Base-by-base conservation (phyloP, 768 basidiomycete species). In the Bullera alba region DNA sequence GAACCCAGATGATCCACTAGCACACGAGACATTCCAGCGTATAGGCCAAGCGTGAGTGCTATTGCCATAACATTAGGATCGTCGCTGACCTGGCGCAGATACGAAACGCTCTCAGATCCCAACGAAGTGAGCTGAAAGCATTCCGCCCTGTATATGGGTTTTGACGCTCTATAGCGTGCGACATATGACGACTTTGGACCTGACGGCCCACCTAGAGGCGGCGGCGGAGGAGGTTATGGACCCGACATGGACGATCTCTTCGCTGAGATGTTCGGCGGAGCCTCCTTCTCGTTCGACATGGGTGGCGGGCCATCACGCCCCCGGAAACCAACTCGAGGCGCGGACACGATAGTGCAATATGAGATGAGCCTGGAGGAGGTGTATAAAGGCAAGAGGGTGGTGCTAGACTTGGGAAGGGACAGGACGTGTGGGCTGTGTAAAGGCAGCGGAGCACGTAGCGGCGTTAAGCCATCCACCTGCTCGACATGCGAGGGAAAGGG, bases 361-460 rank as follows among this genome's bases (percentile, higher is more conserved):
- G 79, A 87, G 34, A 86, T 93, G 46, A 84, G 86, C 4, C 77
- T 97, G 26, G 92, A 95, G 73, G 92, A 97, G 69, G 75, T 92
- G 19, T 96, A 89, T 74, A 86, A 85, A 50, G 93, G 92, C 26
- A 92, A 91, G 73, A 80, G 79, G 8, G 83, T 91, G 50, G 86
- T 83, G 67, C 82, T 96, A 76, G 86, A 82, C 60, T 81, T 95
- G 77, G 90, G 93, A 73, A 84, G 87, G 63, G 83, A 89, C 66
- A 75, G 84, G 7, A 74, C 86, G 2, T 96, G 93, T 71, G 76
- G 76, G 14, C 73, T 75, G 12, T 97, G 93, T 72, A 83, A 83
- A 70, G 93, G 92, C n/a, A 42, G 32, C 19, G 93, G 93, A 29
- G 87, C 84, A 7, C 83, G 82, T 57, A 83, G 83, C 16, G 83